phyloP scores from a whole-genome alignment of 2,329 filamentous ascomycete species.

The Alternaria gansuensis region DNA sequence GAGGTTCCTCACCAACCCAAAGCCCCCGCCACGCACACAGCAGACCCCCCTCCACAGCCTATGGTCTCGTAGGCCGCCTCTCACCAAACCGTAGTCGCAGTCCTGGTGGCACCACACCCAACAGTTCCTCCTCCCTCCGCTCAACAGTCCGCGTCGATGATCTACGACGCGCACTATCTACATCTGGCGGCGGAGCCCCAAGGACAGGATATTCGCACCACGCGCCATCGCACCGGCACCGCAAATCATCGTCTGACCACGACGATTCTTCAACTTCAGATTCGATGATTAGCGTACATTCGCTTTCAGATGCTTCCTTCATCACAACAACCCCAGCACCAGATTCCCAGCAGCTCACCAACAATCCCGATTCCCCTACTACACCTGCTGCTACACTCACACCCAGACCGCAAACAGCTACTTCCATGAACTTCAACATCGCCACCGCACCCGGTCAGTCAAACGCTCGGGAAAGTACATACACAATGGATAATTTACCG shows the following conservation, averaged over 20 bases:
- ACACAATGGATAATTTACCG: slow-evolving; percentile 34
- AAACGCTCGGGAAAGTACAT: slow-evolving; percentile 28
- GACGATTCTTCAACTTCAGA: slow-evolving; percentile 66
- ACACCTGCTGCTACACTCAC: slow-evolving; percentile 39
- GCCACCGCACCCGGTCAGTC: not conserved
- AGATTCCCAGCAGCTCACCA: not conserved
- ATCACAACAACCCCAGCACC: slow-evolving; percentile 39
- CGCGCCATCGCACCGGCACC: slow-evolving; percentile 35
- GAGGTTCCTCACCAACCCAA: slow-evolving; percentile 45
- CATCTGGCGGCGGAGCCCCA: slow-evolving; percentile 43
- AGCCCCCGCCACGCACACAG: slow-evolving; percentile 48
- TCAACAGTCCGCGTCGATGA: slow-evolving; percentile 57
- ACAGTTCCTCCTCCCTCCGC: slow-evolving; percentile 50
- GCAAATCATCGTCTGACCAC: slow-evolving; percentile 54
- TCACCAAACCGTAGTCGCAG: slow-evolving; percentile 41
- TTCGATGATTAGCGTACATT: slow-evolving; percentile 76
- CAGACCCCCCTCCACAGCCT: slow-evolving; percentile 45
- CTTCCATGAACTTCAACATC: slow-evolving; percentile 17
- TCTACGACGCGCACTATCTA: slow-evolving; percentile 56
- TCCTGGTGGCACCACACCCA: slow-evolving; percentile 45
- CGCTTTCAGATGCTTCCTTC: slow-evolving; percentile 70
- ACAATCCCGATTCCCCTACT: slow-evolving; percentile 7
- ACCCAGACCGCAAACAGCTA: slow-evolving; percentile 28
- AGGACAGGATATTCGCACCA: slow-evolving; percentile 45
- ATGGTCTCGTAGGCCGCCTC: slow-evolving; percentile 48